phyloP scores from a whole-genome alignment of 345 rosid species.

The Geranium brycei region DNA sequence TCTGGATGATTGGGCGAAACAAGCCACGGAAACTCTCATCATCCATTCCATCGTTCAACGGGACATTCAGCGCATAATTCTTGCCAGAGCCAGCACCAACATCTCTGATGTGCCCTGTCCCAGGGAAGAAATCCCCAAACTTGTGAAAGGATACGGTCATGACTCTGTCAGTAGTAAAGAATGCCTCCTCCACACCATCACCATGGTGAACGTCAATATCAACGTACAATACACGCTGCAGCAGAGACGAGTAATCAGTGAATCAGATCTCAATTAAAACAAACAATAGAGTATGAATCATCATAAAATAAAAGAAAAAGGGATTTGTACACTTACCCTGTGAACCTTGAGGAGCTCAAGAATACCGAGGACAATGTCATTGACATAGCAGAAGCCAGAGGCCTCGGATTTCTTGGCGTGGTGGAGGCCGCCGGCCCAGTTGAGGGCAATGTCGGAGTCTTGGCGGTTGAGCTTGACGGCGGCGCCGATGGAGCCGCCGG shows the following conservation, averaged over 20 bases:
- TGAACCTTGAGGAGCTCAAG: constrained; percentile 89
- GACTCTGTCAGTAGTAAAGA: constrained; percentile 96
- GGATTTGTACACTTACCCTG: constrained; percentile 37
- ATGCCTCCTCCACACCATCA: constrained; percentile 98
- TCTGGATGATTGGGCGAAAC: constrained; percentile 72
- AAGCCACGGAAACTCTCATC: constrained; percentile 70
- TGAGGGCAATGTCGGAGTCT: constrained; percentile 84
- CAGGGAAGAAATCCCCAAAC: constrained; percentile 95
- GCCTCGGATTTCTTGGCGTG: constrained; percentile 99
- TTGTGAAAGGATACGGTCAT: constrained; percentile 98
- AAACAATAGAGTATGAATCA: too few species aligned
- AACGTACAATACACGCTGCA: constrained; percentile 80
- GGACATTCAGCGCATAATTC: constrained; percentile 85
- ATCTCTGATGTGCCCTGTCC: constrained; percentile 83
- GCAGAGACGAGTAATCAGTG: constrained; percentile 12
- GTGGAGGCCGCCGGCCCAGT: constrained; percentile 98
- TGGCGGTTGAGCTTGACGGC: constrained; percentile 79
- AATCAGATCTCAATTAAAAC: neutral
- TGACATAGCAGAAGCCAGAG: constrained; percentile 94
- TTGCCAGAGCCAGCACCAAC: constrained; percentile 58
- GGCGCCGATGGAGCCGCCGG: constrained; percentile 97
- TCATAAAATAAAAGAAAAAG: too few species aligned
- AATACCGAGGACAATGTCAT: constrained; percentile 89
- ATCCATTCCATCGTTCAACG: constrained; percentile 81
- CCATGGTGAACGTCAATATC: constrained; percentile 99